Conservation (phyloP, 495 filamentous ascomycete genomes). For the Hypomontagnella monticulosa region DNA sequence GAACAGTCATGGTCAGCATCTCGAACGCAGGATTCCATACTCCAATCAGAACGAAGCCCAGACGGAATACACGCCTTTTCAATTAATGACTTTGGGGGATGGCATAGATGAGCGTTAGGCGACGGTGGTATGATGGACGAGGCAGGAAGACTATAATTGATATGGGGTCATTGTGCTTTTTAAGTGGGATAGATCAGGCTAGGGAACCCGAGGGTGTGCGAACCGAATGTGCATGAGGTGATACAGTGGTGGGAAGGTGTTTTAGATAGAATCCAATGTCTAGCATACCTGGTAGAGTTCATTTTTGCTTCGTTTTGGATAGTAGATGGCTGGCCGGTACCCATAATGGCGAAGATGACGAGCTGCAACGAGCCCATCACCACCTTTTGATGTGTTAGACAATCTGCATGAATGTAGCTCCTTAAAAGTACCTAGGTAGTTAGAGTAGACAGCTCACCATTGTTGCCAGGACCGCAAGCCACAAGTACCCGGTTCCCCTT, state of each 20-base stretch:
- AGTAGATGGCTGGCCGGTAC: slow-evolving; percentile 90
- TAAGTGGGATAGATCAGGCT: slow-evolving; percentile 1
- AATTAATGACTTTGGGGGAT: neutral
- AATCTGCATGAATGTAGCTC: slow-evolving; percentile 31
- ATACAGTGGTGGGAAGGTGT: slow-evolving; percentile 3
- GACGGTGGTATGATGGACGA: neutral
- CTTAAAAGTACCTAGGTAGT: too few species aligned
- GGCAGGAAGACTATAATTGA: neutral
- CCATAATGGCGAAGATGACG: slow-evolving; percentile 94
- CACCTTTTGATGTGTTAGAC: slow-evolving; percentile 65
- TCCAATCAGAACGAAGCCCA: neutral
- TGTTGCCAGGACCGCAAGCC: slow-evolving; percentile 94
- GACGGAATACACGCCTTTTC: slow-evolving; percentile 33
- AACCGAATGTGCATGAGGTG: neutral
- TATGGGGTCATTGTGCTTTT: neutral
- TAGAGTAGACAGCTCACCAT: slow-evolving; percentile 67
- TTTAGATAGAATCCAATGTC: slow-evolving; percentile 5
- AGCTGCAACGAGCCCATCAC: slow-evolving; percentile 94
- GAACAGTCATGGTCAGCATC: slow-evolving; percentile 15
- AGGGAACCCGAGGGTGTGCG: neutral
- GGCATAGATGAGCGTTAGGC: neutral
- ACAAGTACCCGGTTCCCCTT: slow-evolving; percentile 81
- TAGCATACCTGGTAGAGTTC: slow-evolving; percentile 80
- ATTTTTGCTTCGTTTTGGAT: slow-evolving; percentile 89
- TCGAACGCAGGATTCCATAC: neutral